A percentile compares a stretch with the other conserved stretches of the same genome.
These are phyloP conservation scores for Barnettozyma sucrosica DNA, from an alignment of 805 yeast genomes.

Conservation along the genomic window DNA sequence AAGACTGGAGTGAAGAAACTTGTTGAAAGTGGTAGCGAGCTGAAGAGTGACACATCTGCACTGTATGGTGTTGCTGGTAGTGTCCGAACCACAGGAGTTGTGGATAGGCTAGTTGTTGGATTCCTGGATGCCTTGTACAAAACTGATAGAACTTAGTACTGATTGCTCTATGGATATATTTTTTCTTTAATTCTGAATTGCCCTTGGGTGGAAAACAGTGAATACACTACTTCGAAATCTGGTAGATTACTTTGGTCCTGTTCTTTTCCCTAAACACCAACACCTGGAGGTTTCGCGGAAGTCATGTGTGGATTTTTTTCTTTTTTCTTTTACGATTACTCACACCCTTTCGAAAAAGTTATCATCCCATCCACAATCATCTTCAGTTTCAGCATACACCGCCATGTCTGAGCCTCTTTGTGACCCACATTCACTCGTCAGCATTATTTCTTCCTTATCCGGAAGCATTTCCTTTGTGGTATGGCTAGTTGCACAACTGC, in stretches of 20 bases:
- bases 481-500: slow-evolving; percentile 46
- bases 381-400: too few relatives aligned
- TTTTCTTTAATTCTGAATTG: too few relatives aligned
- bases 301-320: background rate
- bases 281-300: background rate
- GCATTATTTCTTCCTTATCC: slow-evolving; percentile 30
- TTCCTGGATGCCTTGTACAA: slow-evolving; percentile 81
- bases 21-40: slow-evolving; percentile 18
- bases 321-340: background rate
- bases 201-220: too few relatives aligned
- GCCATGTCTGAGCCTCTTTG: slow-evolving; percentile 11
- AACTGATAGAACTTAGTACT: slow-evolving; percentile 16
- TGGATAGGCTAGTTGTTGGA: slow-evolving; percentile 69
- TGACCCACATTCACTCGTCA: slow-evolving; percentile 10
- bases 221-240: too few relatives aligned
- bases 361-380: too few relatives aligned
- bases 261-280: too few relatives aligned
- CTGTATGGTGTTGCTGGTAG: slow-evolving; percentile 95
- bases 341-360: background rate
- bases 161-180: background rate
- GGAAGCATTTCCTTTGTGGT: slow-evolving; percentile 41
- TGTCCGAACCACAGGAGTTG: slow-evolving; percentile 76
- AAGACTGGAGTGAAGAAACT: slow-evolving; percentile 24
- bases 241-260: too few relatives aligned
- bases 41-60: slow-evolving; percentile 67